These are phyloP conservation scores for Baudoinia panamericana DNA, from an alignment of 495 filamentous ascomycete species.

Conservation along the genomic window DNA sequence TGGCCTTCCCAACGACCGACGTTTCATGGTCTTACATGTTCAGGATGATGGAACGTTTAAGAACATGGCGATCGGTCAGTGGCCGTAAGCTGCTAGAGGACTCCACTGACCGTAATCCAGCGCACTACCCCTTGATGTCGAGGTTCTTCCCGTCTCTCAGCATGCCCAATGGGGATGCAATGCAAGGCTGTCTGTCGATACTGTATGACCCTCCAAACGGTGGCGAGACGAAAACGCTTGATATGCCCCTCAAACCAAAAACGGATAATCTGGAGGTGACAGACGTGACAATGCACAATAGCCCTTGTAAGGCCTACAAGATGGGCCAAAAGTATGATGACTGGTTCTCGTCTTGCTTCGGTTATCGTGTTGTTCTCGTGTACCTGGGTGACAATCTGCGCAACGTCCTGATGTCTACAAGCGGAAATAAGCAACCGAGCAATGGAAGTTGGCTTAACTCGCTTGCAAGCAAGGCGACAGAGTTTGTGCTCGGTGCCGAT, in stretches of 20 bases:
- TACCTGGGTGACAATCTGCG: conserved; percentile 55
- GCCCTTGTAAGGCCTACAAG: conserved; percentile 49
- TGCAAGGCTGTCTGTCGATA: conserved; percentile 38
- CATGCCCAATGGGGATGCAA: conserved; percentile 21
- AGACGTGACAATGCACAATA: conserved; percentile 48
- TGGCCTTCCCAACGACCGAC: conserved; percentile 63
- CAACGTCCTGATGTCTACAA: conserved; percentile 43
- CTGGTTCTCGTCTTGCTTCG: conserved; percentile 66
- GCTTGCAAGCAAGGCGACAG: conserved; percentile 31
- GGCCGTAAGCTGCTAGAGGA: too few relatives aligned
- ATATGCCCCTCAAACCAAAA: conserved; percentile 49
- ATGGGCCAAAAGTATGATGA: conserved; percentile 52
- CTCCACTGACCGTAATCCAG: too few relatives aligned
- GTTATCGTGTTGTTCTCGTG: conserved; percentile 50
- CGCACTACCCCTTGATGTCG: conserved; percentile 47
- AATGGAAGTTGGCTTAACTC: conserved; percentile 34
- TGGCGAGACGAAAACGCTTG: conserved; percentile 31
- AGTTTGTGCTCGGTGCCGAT: conserved; percentile 9
- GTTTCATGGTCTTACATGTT: conserved; percentile 62
- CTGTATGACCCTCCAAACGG: conserved; percentile 36
- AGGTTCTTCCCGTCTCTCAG: conserved; percentile 49
- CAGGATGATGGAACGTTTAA: conserved; percentile 21
- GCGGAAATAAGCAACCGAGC: conserved; percentile 31
- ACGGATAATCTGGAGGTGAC: conserved; percentile 37
- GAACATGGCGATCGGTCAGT: conserved; percentile 63